A percentile compares a stretch with the other conserved stretches of the same genome.
Evolutionary conservation across 2,329 filamentous ascomycete species (phyloP).

Genomic region (Tolypocladium sp.): DNA sequence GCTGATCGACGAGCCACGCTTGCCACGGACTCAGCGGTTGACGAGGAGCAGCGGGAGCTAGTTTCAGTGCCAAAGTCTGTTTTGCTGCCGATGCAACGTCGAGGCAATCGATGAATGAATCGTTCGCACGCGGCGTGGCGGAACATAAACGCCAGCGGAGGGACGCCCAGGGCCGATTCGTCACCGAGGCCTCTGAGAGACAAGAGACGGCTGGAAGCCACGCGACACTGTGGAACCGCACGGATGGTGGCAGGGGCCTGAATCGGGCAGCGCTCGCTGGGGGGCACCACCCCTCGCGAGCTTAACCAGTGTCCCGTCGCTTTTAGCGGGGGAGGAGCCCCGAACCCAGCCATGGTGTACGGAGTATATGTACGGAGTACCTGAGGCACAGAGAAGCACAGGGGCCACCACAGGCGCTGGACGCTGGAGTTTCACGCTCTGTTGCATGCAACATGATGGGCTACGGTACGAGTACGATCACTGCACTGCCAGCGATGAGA

Average conservation of each 20-base stretch:
- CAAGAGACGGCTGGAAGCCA: not conserved
- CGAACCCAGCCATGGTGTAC: not conserved
- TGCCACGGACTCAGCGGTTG: not conserved
- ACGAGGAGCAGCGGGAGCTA: not conserved
- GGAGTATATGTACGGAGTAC: too few species aligned
- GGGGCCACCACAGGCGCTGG: too few species aligned
- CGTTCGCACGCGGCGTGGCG: not conserved
- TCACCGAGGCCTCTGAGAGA: not conserved
- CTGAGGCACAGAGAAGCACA: too few species aligned
- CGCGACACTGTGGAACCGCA: not conserved
- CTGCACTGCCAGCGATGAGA: too few species aligned
- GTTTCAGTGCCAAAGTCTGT: not conserved
- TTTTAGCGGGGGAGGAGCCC: not conserved
- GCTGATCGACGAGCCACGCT: not conserved
- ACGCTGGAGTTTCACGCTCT: too few species aligned
- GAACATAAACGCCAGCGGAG: not conserved
- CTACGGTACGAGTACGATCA: too few species aligned
- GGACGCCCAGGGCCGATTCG: not conserved
- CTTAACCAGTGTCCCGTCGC: too few species aligned
- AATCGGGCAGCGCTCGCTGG: too few species aligned
- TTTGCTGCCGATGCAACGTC: not conserved
- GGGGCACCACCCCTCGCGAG: too few species aligned
- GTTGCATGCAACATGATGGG: too few species aligned
- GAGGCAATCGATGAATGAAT: not conserved
- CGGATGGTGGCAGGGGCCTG: not conserved